Percentiles rank a stretch among this genome's conserved stretches.
Evolutionary conservation across 2,329 filamentous ascomycete species (phyloP).

Genomic region (Cytospora schulzeri): DNA sequence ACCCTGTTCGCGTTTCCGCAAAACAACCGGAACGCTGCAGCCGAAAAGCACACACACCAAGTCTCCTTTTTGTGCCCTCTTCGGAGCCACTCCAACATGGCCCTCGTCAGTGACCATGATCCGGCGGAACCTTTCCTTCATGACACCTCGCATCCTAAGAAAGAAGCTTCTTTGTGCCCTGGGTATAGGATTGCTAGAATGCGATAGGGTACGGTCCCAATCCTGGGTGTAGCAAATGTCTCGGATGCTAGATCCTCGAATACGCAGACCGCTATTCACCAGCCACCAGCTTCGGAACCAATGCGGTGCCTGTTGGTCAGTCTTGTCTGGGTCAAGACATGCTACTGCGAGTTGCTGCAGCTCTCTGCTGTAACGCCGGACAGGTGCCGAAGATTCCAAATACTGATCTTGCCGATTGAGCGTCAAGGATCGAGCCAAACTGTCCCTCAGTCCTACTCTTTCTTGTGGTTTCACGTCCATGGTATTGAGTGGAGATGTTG

Average conservation of each 20-base stretch:
- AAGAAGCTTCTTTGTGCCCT: constrained; percentile 9
- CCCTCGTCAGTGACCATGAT: constrained; percentile 14
- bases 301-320: neutral
- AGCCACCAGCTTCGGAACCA: constrained; percentile 16
- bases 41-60: constrained; percentile 19
- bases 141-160: constrained; percentile 7
- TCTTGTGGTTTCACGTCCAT: neutral
- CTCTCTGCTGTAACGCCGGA: constrained; percentile 5
- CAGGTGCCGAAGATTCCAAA: constrained; percentile 4
- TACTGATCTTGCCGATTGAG: constrained; percentile 20
- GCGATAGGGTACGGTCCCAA: rapidly evolving
- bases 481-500: constrained; percentile 16
- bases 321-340: neutral
- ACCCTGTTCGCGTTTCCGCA: neutral
- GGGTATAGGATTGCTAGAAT: neutral
- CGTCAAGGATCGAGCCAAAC: constrained; percentile 6
- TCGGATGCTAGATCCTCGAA: neutral
- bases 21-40: constrained; percentile 10
- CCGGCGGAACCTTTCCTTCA: constrained; percentile 3
- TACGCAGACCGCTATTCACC: neutral
- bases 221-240: neutral
- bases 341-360: constrained; percentile 1
- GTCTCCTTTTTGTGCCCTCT: constrained; percentile 15
- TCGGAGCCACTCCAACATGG: constrained; percentile 10
- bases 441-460: neutral